phyloP scores from a whole-genome alignment of 768 basidiomycete species.

The Mycena kentingensis region DNA sequence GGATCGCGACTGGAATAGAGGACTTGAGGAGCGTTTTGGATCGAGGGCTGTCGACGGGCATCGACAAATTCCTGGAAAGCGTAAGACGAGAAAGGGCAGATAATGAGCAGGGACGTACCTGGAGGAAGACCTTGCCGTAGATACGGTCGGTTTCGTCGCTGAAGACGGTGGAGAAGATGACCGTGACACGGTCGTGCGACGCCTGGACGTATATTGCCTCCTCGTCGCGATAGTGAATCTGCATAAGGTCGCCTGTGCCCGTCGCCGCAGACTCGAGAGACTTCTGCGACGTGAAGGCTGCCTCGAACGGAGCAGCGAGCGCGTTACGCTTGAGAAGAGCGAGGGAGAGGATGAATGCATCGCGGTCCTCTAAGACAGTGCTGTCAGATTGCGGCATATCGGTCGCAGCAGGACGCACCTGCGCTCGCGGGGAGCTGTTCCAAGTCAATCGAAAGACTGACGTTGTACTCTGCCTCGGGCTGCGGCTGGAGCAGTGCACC shows the following conservation, averaged over 20 bases:
- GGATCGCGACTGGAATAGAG: slow-evolving; percentile 93
- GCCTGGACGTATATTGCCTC: slow-evolving; percentile 97
- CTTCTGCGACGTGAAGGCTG: slow-evolving; percentile 82
- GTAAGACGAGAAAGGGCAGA: not conserved
- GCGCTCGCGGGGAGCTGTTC: slow-evolving; percentile 80
- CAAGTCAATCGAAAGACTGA: slow-evolving; percentile 84
- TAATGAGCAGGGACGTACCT: slow-evolving; percentile 51
- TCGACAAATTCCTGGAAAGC: slow-evolving; percentile 90
- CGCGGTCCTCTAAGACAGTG: slow-evolving; percentile 64
- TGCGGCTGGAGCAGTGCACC: slow-evolving; percentile 65
- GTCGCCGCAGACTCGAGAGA: slow-evolving; percentile 72
- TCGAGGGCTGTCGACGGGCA: slow-evolving; percentile 87
- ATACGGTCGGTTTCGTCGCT: slow-evolving; percentile 96
- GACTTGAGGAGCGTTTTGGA: slow-evolving; percentile 97
- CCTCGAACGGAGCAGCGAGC: slow-evolving; percentile 91
- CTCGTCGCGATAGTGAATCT: slow-evolving; percentile 92
- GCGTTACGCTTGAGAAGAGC: slow-evolving; percentile 91
- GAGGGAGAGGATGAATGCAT: slow-evolving; percentile 77
- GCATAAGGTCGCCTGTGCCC: slow-evolving; percentile 82
- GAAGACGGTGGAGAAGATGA: slow-evolving; percentile 97
- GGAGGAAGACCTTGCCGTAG: slow-evolving; percentile 97
- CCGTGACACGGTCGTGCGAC: slow-evolving; percentile 91
- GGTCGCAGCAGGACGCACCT: slow-evolving; percentile 50
- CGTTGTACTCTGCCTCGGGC: slow-evolving; percentile 86
- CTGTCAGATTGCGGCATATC: not conserved